phyloP scores from a whole-genome alignment of 2,329 filamentous ascomycete species.

The Fusarium goolgardi region DNA sequence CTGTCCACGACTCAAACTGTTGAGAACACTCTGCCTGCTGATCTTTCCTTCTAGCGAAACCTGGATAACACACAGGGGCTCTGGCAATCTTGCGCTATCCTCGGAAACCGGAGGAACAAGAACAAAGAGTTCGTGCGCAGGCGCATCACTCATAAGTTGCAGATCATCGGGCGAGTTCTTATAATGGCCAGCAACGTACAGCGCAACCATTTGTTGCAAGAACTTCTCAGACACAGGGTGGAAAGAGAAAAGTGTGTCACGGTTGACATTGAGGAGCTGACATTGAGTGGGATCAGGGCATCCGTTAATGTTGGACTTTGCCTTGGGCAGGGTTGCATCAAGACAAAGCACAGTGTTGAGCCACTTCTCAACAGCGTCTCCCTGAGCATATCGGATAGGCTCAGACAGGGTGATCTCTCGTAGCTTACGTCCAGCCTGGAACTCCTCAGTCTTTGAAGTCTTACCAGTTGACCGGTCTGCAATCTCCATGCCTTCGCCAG shows the following conservation, averaged over 20 bases:
- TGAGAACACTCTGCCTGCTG: slow-evolving; percentile 90
- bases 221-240: slow-evolving; percentile 98
- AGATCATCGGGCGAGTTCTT: slow-evolving; percentile 98
- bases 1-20: slow-evolving; percentile 87
- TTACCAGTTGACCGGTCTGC: slow-evolving; percentile 84
- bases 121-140: slow-evolving; percentile 95
- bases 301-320: slow-evolving; percentile 77
- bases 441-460: slow-evolving; percentile 71
- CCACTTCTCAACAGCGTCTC: slow-evolving; percentile 95
- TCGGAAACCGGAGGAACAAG: slow-evolving; percentile 88
- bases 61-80: slow-evolving; percentile 94
- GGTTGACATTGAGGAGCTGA: slow-evolving; percentile 92
- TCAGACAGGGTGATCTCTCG: slow-evolving; percentile 93
- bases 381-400: slow-evolving; percentile 92
- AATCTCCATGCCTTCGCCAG: slow-evolving; percentile 71
- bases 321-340: slow-evolving; percentile 87
- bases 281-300: slow-evolving; percentile 92
- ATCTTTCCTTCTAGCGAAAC: slow-evolving; percentile 95
- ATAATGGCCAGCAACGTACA: slow-evolving; percentile 97
- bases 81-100: slow-evolving; percentile 81
- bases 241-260: slow-evolving; percentile 97
- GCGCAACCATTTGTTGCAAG: slow-evolving; percentile 95
- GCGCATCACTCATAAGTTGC: slow-evolving; percentile 98
- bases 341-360: slow-evolving; percentile 93
- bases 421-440: slow-evolving; percentile 78